Evolutionary conservation across 331 rosid genomes (phyloP).

Genomic region (Pyrus hybrid): DNA sequence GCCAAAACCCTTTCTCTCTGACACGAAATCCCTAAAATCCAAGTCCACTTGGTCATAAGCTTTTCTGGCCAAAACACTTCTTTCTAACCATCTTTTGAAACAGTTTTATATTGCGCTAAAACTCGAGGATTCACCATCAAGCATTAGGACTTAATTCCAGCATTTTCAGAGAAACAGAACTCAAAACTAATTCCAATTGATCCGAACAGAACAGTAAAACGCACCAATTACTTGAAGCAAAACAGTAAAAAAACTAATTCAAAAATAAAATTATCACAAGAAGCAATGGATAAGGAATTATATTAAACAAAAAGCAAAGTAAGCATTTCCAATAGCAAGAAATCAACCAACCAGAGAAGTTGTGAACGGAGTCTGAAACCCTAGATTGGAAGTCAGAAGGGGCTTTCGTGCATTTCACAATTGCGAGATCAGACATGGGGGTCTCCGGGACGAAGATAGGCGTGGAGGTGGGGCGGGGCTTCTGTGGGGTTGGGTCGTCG

Average conservation of each 20-base stretch:
- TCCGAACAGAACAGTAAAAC: background rate
- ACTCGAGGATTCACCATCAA: background rate
- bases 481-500: conserved; percentile 47
- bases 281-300: background rate
- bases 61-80: background rate
- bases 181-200: background rate
- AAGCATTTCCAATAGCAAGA: conserved; percentile 1
- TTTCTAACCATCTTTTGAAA: background rate
- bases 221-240: no score
- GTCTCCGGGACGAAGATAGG: background rate
- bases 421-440: conserved; percentile 37
- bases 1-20: background rate
- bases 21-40: background rate
- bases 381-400: background rate
- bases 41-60: background rate
- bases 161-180: background rate
- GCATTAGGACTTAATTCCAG: background rate
- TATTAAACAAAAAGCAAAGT: background rate
- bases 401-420: conserved; percentile 28
- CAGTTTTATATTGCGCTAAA: background rate
- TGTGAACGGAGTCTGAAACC: background rate
- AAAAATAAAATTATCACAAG: background rate
- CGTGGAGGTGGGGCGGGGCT: conserved; percentile 29
- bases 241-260: background rate
- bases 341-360: background rate